phyloP scores from a whole-genome alignment of 2,329 filamentous ascomycete genomes.

The Fusarium tuaranense region DNA sequence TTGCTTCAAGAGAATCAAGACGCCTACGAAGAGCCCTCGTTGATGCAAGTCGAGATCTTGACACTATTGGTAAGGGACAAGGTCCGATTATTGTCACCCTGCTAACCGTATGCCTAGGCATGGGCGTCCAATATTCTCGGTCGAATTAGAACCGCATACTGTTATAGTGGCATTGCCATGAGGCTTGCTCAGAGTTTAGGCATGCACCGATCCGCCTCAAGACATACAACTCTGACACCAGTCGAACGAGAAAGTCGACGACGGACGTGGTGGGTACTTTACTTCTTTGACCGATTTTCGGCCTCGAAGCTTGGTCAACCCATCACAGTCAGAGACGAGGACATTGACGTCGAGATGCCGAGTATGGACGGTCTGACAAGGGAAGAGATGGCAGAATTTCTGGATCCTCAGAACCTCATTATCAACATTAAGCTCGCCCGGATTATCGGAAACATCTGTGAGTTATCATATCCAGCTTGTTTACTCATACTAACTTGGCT shows the following conservation, averaged over 20 bases:
- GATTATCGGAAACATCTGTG: slow-evolving; percentile 47
- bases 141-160: slow-evolving; percentile 48
- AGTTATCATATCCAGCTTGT: neutral
- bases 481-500: neutral
- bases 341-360: slow-evolving; percentile 49
- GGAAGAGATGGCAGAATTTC: slow-evolving; percentile 45
- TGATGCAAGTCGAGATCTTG: slow-evolving; percentile 58
- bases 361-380: slow-evolving; percentile 45
- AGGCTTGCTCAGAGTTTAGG: slow-evolving; percentile 56
- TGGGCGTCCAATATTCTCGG: slow-evolving; percentile 51
- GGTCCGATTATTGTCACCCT: accelerated
- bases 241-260: slow-evolving; percentile 43
- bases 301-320: slow-evolving; percentile 50
- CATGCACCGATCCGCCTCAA: slow-evolving; percentile 51
- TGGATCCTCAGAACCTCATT: slow-evolving; percentile 43
- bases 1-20: slow-evolving; percentile 51
- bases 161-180: slow-evolving; percentile 50
- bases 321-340: slow-evolving; percentile 46
- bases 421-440: slow-evolving; percentile 46
- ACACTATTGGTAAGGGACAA: slow-evolving; percentile 33
- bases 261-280: slow-evolving; percentile 50
- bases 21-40: slow-evolving; percentile 55
- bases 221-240: slow-evolving; percentile 29
- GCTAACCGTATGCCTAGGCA: slow-evolving; percentile 17
- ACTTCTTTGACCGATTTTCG: slow-evolving; percentile 49